phyloP scores from a whole-genome alignment of 2,329 filamentous ascomycete genomes.

The Drechmeria coniospora region DNA sequence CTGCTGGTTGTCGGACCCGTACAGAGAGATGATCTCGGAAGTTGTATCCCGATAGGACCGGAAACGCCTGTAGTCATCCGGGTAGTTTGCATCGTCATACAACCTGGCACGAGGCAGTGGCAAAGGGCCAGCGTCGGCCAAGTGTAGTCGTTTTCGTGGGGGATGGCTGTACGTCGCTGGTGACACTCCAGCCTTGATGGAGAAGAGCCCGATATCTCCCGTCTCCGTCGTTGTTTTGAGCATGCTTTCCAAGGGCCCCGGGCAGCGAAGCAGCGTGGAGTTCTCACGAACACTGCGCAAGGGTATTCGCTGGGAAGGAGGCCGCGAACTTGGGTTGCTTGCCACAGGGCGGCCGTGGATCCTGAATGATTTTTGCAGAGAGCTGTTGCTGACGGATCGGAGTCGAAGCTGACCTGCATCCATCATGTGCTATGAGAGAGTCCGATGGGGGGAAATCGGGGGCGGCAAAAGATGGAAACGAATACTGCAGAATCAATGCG shows the following conservation, averaged over 20 bases:
- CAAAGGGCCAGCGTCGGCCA: conserved; percentile 14
- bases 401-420: conserved; percentile 12
- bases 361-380: conserved; percentile 18
- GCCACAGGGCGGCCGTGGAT: conserved; percentile 10
- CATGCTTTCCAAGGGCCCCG: conserved; percentile 46
- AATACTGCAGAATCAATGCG: too few relatives aligned
- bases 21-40: conserved; percentile 41
- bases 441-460: conserved; percentile 1
- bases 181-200: conserved; percentile 23
- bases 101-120: conserved; percentile 14
- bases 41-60: conserved; percentile 34
- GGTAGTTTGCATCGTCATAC: conserved; percentile 15
- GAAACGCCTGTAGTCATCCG: conserved; percentile 28
- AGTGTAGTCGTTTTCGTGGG: conserved; percentile 13
- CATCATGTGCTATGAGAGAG: conserved; percentile 10
- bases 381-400: conserved; percentile 24
- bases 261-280: conserved; percentile 26
- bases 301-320: conserved; percentile 19
- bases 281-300: conserved; percentile 29
- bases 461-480: conserved; percentile 3
- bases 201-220: conserved; percentile 48
- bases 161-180: conserved; percentile 15
- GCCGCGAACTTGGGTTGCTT: conserved; percentile 7
- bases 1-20: conserved; percentile 33
- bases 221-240: conserved; percentile 51